Percentiles rank a stretch among this genome's conserved stretches.
phyloP scores from a whole-genome alignment of 108 stramenopile genomes.

The Cylindrotheca closterium region DNA sequence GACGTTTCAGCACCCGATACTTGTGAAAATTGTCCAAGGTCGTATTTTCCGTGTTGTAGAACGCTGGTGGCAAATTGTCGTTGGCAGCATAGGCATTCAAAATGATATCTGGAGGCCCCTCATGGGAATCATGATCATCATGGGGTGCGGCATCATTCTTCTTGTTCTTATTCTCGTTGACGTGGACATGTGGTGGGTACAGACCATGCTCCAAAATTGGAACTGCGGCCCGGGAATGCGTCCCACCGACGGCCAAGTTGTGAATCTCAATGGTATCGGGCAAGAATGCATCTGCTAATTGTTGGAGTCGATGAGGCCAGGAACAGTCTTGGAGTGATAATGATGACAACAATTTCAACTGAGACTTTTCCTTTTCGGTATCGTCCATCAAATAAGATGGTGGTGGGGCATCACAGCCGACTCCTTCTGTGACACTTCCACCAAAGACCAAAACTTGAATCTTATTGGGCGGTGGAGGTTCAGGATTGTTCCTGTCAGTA shows the following conservation, averaged over 20 bases:
- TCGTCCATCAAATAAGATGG: neutral
- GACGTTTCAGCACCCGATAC: neutral
- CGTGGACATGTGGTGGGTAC: slow-evolving; percentile 14
- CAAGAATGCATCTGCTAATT: slow-evolving; percentile 1
- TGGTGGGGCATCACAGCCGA: slow-evolving; percentile 31
- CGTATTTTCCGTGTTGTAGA: slow-evolving; percentile 9
- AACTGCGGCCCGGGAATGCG: slow-evolving; percentile 40
- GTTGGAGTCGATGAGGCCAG: slow-evolving; percentile 49
- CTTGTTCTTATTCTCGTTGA: slow-evolving; percentile 35
- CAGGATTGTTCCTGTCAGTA: too few relatives aligned
- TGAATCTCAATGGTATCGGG: slow-evolving; percentile 11
- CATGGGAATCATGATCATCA: too few relatives aligned
- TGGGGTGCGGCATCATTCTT: too few relatives aligned
- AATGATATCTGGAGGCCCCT: slow-evolving; percentile 64
- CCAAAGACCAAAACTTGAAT: slow-evolving; percentile 59
- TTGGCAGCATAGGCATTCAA: slow-evolving; percentile 74
- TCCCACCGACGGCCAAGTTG: slow-evolving; percentile 60
- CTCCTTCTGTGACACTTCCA: slow-evolving; percentile 55
- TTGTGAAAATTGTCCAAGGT: slow-evolving; percentile 10
- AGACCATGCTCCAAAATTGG: slow-evolving; percentile 45
- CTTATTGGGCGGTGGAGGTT: neutral
- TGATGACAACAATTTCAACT: slow-evolving; percentile 14
- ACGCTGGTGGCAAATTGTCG: slow-evolving; percentile 37
- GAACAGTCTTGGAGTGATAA: slow-evolving; percentile 36
- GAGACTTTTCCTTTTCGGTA: neutral